Percentiles rank a stretch among this genome's conserved stretches.
Evolutionary conservation across 352 stramenopile species (phyloP).

Genomic region (Globisporangium perplexum): DNA sequence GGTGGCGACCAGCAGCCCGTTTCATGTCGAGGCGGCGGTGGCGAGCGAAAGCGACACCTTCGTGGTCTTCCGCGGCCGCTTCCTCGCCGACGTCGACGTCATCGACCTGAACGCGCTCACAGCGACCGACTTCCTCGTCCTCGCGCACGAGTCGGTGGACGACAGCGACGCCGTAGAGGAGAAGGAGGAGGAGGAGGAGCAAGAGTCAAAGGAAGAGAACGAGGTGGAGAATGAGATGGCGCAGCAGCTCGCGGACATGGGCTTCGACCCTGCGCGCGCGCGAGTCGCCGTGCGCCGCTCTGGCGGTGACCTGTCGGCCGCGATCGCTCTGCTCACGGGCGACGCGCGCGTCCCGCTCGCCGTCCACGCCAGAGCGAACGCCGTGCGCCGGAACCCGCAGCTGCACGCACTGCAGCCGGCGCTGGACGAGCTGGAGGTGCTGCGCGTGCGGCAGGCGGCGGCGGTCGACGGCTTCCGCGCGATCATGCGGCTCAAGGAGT

Average conservation of each 20-base stretch:
- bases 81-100: conserved; percentile 53
- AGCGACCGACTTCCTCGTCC: conserved; percentile 57
- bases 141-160: conserved; percentile 27
- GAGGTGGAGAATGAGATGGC: neutral
- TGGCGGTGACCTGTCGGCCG: conserved; percentile 27
- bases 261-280: conserved; percentile 29
- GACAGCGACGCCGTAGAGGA: neutral
- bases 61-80: conserved; percentile 46
- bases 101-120: conserved; percentile 48
- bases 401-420: conserved; percentile 15
- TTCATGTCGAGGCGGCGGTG: neutral
- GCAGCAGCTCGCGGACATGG: conserved; percentile 61
- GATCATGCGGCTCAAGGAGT: conserved; percentile 43
- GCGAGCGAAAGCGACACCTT: conserved; percentile 22
- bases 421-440: conserved; percentile 20
- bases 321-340: conserved; percentile 34
- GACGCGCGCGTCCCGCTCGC: conserved; percentile 16
- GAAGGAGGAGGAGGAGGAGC: conserved; percentile 1
- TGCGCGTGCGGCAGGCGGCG: conserved; percentile 8
- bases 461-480: conserved; percentile 36
- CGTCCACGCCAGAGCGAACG: neutral
- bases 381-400: conserved; percentile 11
- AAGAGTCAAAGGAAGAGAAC: conserved; percentile 11
- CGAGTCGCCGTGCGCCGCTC: conserved; percentile 21
- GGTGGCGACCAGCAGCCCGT: neutral